Percentiles rank a stretch among this genome's conserved stretches.
Evolutionary conservation across 1,284 basidiomycete species (phyloP).

Genomic region (Laetiporus sulphureus): DNA sequence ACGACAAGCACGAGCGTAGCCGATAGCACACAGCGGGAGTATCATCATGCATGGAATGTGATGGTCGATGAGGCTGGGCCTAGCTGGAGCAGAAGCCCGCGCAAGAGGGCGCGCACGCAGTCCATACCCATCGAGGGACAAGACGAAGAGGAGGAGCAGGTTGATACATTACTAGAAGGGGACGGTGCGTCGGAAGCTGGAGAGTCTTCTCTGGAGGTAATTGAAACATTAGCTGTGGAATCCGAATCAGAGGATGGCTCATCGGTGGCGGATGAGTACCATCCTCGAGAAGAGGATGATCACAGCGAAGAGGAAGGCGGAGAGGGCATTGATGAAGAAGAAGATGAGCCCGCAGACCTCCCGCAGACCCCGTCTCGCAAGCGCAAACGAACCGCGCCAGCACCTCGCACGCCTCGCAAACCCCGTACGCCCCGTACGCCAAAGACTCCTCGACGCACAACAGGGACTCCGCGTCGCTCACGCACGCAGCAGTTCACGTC

Average conservation of each 20-base stretch:
- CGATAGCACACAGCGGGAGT: too few relatives aligned
- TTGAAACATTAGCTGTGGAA: too few relatives aligned
- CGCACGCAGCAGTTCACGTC: slow-evolving; percentile 19
- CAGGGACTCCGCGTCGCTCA: slow-evolving; percentile 18
- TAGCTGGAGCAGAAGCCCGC: background rate
- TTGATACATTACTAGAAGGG: background rate
- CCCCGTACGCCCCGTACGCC: slow-evolving; percentile 16
- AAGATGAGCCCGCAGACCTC: slow-evolving; percentile 10
- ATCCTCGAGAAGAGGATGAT: background rate
- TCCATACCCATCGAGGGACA: too few relatives aligned
- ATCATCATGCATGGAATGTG: slow-evolving; percentile 6
- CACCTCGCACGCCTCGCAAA: slow-evolving; percentile 9
- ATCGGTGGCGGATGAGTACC: background rate
- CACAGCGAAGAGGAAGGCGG: slow-evolving; percentile 1
- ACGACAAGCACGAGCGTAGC: background rate
- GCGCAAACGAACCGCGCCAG: slow-evolving; percentile 19
- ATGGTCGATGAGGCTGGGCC: background rate
- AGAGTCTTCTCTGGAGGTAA: slow-evolving; percentile 4
- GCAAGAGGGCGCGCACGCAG: slow-evolving; percentile 1
- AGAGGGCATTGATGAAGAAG: slow-evolving; percentile 12
- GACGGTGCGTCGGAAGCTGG: background rate
- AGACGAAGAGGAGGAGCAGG: background rate
- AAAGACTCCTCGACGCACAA: slow-evolving; percentile 19
- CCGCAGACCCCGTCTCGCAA: slow-evolving; percentile 9
- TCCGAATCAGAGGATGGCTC: slow-evolving; percentile 3